Conservation (phyloP, 1,139 yeast genomes). For the Yamadazyma taylorii region DNA sequence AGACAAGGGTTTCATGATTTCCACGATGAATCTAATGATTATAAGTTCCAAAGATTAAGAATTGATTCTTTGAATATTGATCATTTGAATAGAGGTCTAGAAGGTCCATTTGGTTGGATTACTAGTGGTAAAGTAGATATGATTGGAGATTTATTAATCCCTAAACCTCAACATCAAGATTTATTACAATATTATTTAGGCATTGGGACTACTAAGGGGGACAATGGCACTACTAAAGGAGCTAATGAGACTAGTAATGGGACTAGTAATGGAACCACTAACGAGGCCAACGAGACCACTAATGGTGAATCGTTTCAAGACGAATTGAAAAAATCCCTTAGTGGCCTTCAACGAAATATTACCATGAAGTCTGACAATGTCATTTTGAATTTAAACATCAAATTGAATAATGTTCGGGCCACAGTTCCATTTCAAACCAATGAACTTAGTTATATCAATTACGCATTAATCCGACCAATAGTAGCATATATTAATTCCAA, state of each 20-base stretch:
- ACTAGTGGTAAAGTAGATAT: conserved; percentile 88
- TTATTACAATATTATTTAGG: neutral
- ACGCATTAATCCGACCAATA: conserved; percentile 89
- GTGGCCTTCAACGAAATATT: conserved; percentile 15
- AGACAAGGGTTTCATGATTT: conserved; percentile 45
- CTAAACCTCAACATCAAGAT: conserved; percentile 41
- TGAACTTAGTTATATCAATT: conserved; percentile 83
- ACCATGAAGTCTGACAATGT: conserved; percentile 14
- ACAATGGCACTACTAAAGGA: too few relatives aligned
- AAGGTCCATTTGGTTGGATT: conserved; percentile 98
- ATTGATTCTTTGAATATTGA: conserved; percentile 85
- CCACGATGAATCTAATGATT: conserved; percentile 34
- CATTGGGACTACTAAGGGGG: conserved; percentile 11
- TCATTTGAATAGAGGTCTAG: conserved; percentile 84
- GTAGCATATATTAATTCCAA: conserved; percentile 92
- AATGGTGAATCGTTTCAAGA: neutral
- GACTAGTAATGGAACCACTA: too few relatives aligned
- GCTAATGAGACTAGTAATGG: too few relatives aligned
- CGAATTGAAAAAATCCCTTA: conserved; percentile 29
- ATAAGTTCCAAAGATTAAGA: conserved; percentile 70
- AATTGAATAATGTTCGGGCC: conserved; percentile 83
- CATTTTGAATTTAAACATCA: conserved; percentile 67
- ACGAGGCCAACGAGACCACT: too few relatives aligned
- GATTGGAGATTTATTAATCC: conserved; percentile 85
- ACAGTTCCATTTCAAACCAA: conserved; percentile 82